A percentile compares a stretch with the other conserved stretches of the same genome.
Evolutionary conservation across 1,284 basidiomycete species (phyloP).

Genomic region (Pseudozyma pruni): DNA sequence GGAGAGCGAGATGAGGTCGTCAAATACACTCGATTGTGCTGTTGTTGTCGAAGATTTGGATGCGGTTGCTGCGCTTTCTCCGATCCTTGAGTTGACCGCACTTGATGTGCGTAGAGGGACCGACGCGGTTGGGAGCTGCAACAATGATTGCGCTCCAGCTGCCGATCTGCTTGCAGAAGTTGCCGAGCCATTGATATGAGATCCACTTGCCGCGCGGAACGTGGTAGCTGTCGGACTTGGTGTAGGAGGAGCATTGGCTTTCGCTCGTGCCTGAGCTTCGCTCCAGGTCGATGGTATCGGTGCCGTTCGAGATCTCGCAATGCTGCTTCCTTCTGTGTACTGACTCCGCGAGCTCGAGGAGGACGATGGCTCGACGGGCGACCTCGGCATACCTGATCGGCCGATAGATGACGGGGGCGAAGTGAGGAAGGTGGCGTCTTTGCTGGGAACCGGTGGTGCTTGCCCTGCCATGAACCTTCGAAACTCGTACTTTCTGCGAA

Average conservation of each 20-base stretch:
- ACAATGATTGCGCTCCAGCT: constrained; percentile 5
- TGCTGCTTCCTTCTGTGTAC: constrained; percentile 27
- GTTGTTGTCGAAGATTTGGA: constrained; percentile 15
- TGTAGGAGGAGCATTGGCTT: constrained; percentile 25
- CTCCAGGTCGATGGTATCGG: constrained; percentile 55
- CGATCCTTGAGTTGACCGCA: constrained; percentile 25
- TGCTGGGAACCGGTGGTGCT: constrained; percentile 55
- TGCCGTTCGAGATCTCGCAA: constrained; percentile 49
- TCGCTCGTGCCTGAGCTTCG: constrained; percentile 42
- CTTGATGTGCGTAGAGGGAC: constrained; percentile 37
- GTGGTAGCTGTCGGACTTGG: constrained; percentile 19
- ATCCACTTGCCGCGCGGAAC: constrained; percentile 12
- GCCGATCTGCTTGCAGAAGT: not conserved
- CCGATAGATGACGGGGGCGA: constrained; percentile 20
- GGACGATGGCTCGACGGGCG: constrained; percentile 10
- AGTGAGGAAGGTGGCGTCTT: constrained; percentile 49
- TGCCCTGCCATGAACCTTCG: constrained; percentile 52
- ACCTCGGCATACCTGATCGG: constrained; percentile 3
- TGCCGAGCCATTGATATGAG: constrained; percentile 2
- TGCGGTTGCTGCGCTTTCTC: not conserved
- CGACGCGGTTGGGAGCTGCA: constrained; percentile 15
- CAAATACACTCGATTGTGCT: constrained; percentile 48
- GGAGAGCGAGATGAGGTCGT: constrained; percentile 47
- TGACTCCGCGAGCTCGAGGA: constrained; percentile 1
- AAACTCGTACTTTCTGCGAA: constrained; percentile 74